Base-by-base conservation (phyloP, 768 basidiomycete species). In the Rhodosporidiobolus odoratus region DNA sequence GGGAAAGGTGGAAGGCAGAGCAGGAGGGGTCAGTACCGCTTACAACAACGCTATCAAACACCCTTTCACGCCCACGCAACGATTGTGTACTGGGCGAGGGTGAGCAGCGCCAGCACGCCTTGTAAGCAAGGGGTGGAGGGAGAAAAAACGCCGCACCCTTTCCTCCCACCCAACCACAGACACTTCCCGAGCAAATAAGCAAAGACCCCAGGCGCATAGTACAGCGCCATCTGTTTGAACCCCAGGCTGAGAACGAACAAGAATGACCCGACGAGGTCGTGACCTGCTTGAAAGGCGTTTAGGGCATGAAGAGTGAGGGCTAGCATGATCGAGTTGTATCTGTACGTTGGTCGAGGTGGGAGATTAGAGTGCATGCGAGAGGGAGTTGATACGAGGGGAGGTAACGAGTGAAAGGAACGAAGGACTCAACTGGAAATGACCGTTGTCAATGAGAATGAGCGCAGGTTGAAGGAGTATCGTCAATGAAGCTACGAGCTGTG, bases 191-290 rank as follows among this genome's bases (percentile, higher is more conserved):
- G 80, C 10, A 96, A 82, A 79, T 94, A 97, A 0, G 88, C 86
- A 45, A 92, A 93, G 63, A 97, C 85, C 0, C 89, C 92, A 3
- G 93, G 92, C 0, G 91, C 89, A 78, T 93, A 98, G 78, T 96
- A 95, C 35, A 96, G 81, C 4, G 91, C 88, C 93, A 97, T 96
- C 78, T 97, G 94, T 79, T 96, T 96, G 83, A 95, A 94, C 5
- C 89, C 85, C 27, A 98, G 84, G 72, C 89, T 89, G n/a, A 87
- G 81, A 9, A 91, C 89, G 75, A 97, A 95, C 66, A 82, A 86
- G 23, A 90, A 77, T 7, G 91, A 89, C 9, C 90, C 95, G 1
- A 87, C 71, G 4, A 89, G 79, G 77, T 97, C 94, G 27, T 84
- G 82, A 4, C 85, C 89, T 4, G 77, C 78, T 2, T 87, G 85